Base-by-base conservation (phyloP, 1,139 yeast species). In the Entelexis sorbosivorans region DNA sequence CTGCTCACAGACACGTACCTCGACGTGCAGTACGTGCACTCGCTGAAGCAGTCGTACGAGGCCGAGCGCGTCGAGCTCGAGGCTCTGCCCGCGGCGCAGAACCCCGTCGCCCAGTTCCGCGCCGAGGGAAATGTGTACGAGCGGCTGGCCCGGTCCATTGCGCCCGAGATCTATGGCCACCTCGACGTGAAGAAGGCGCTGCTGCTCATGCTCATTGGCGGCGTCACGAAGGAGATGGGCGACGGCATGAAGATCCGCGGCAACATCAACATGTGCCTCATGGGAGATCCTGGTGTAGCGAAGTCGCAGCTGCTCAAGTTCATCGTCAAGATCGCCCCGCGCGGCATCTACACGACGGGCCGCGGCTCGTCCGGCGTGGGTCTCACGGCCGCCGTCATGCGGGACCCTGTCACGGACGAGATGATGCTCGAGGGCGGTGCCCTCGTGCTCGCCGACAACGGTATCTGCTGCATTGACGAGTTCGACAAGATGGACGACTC, bases 271-370 rank as follows among this genome's bases (percentile, higher is more conserved):
- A 80, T 93, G 50, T 85, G 97, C 71, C 75, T 93, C 52, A 91
- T 93, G 97, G 99, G 99, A 61, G 99, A 93, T 64, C 99, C 99
- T 38, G 98, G 98, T 74, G 98, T 93, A 52, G 99, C 99, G 62
- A 93, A 93, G 69, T 91, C 98, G 1, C 99, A 93, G 74, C 73
- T 93, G 62, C 74, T 93, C 58, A 91, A 91, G 66, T 86, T 95
- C 34, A 86, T 93, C 58, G 77, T 89, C 52, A 88, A 89, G 62
- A 86, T 93, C 48, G 94, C 98, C 0, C 98, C 99, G 29, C 77
- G 98, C 65, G 94, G 96, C 47, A 95, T 93, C 38, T 93, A 93
- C 68, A 93, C 99, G 9, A 93, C 98, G 1, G 99, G 99, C 71
- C 79, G 95, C 64, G 99, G 99, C 66, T 88, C 97, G 6, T 91